Evolutionary conservation across 2,329 filamentous ascomycete species (phyloP).

Genomic region (Alternaria brassicicola): DNA sequence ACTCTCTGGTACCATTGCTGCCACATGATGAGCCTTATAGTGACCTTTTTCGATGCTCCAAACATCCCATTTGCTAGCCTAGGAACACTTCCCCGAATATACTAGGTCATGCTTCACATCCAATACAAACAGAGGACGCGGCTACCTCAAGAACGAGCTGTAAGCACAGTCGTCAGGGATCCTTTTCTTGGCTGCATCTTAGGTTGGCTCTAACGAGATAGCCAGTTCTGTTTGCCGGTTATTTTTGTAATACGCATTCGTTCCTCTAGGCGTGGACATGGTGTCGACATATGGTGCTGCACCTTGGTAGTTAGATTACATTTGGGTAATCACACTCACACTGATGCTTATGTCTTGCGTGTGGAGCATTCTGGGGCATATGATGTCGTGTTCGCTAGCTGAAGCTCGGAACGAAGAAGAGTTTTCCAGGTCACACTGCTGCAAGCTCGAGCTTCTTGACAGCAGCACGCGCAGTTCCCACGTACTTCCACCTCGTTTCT

Average conservation of each 20-base stretch:
- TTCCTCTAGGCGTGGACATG: neutral
- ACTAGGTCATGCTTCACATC: neutral
- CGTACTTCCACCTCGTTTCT: neutral
- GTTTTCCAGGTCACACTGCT: neutral
- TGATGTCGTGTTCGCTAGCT: too few relatives aligned
- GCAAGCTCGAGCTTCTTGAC: neutral
- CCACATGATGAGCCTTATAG: neutral
- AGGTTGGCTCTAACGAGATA: neutral
- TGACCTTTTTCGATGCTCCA: neutral
- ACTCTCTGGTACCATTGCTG: too few relatives aligned
- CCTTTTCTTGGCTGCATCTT: neutral
- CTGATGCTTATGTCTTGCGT: neutral
- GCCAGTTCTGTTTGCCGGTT: neutral
- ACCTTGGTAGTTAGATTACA: neutral
- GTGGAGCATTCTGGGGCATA: neutral
- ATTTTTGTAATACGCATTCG: neutral
- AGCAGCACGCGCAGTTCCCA: neutral
- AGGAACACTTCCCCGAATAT: neutral
- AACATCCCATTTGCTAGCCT: neutral
- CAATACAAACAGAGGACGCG: neutral
- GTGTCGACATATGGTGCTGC: neutral
- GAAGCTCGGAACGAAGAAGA: neutral
- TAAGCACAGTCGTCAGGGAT: neutral
- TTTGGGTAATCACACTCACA: neutral
- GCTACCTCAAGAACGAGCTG: neutral